These are phyloP conservation scores for Solanum ahanhuiri DNA, from an alignment of 257 asterid genomes.

Conservation along the genomic window DNA sequence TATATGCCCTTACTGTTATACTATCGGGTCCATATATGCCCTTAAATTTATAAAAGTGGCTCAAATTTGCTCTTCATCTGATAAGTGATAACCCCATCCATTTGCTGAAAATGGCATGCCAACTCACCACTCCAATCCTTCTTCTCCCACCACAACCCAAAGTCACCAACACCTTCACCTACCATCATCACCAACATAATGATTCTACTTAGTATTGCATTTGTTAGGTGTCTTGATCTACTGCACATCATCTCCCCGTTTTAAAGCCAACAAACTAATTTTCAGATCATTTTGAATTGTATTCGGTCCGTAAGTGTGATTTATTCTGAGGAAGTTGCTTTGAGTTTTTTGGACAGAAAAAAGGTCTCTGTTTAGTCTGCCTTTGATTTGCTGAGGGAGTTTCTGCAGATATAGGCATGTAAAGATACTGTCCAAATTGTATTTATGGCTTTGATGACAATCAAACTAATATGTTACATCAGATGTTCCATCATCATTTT, in stretches of 20 bases:
- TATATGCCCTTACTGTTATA: not conserved
- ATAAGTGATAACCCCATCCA: not conserved
- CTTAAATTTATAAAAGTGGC: not conserved
- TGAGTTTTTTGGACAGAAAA: not conserved
- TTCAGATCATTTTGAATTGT: not conserved
- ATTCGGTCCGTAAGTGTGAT: not conserved
- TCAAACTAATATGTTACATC: conserved; percentile 28
- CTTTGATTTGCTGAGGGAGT: not conserved
- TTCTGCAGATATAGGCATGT: conserved; percentile 7
- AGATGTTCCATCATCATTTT: conserved; percentile 27
- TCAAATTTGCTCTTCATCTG: not conserved
- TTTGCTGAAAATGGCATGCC: not conserved
- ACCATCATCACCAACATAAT: not conserved
- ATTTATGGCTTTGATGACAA: conserved; percentile 38
- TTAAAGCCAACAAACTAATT: not conserved
- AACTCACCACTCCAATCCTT: not conserved
- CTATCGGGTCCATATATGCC: not conserved
- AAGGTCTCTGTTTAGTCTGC: not conserved
- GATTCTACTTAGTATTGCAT: not conserved
- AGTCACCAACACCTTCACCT: not conserved
- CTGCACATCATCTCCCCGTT: not conserved
- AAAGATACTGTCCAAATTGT: conserved; percentile 42
- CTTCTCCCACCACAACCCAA: not conserved
- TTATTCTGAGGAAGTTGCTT: not conserved
- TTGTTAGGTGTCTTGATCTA: not conserved